These are phyloP conservation scores for Kernera saxatilis DNA, from an alignment of 345 rosid genomes.

Conservation along the genomic window DNA sequence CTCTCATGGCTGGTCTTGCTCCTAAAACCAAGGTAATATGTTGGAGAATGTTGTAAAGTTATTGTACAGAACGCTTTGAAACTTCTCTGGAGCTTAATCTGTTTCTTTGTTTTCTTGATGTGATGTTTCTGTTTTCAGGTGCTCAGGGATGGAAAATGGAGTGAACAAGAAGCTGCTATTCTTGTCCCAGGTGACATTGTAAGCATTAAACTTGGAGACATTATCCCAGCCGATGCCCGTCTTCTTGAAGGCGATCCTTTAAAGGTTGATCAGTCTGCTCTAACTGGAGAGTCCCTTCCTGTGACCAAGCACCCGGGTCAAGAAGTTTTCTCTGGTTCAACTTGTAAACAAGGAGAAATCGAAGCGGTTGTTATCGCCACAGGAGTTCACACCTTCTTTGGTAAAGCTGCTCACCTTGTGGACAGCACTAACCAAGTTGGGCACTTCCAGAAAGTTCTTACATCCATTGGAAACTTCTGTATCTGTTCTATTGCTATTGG, in stretches of 20 bases:
- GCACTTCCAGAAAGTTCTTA: slow-evolving; percentile 42
- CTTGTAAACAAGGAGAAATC: slow-evolving; percentile 41
- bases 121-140: slow-evolving; percentile 27
- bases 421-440: slow-evolving; percentile 43
- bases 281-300: slow-evolving; percentile 87
- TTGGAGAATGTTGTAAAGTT: not conserved
- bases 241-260: slow-evolving; percentile 85
- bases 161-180: slow-evolving; percentile 40
- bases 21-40: slow-evolving; percentile 35
- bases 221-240: slow-evolving; percentile 88
- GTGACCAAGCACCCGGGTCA: slow-evolving; percentile 37
- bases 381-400: slow-evolving; percentile 39
- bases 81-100: not conserved
- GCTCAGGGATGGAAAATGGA: slow-evolving; percentile 41
- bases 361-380: slow-evolving; percentile 39
- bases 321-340: slow-evolving; percentile 41
- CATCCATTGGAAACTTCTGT: slow-evolving; percentile 52
- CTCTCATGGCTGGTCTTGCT: slow-evolving; percentile 42
- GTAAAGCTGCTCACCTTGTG: slow-evolving; percentile 42
- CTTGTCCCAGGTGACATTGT: slow-evolving; percentile 39
- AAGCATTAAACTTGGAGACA: slow-evolving; percentile 76
- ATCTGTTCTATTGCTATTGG: slow-evolving; percentile 47
- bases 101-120: slow-evolving; percentile 4
- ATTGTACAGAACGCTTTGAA: not conserved
- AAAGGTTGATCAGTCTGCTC: slow-evolving; percentile 83